These are phyloP conservation scores for Kentomonas sorsogonicus DNA, from an alignment of 208 protist species.

Conservation along the genomic window DNA sequence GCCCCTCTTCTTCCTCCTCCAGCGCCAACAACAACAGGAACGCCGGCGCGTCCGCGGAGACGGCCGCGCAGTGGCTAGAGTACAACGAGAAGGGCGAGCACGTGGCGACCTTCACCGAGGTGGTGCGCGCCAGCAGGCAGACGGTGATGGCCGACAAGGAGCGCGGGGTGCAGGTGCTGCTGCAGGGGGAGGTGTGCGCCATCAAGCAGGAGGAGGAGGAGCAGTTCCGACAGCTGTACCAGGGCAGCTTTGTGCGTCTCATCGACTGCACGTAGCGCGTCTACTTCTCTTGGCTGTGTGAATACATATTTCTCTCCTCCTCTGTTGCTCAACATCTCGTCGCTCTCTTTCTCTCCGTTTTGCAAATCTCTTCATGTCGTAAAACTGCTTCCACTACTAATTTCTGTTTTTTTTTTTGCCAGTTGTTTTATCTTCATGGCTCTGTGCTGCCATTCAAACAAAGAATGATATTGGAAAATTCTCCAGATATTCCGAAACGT, in stretches of 20 bases:
- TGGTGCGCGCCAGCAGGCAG: conserved; percentile 22
- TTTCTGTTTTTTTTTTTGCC: no score
- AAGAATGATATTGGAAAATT: no score
- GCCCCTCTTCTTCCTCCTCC: no score
- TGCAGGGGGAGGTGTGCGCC: conserved; percentile 47
- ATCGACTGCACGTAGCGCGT: conserved; percentile 56
- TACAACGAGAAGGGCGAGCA: conserved; percentile 26
- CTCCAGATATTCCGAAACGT: no score
- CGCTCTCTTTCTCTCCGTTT: no score
- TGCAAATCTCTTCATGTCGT: no score
- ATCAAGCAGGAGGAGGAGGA: conserved; percentile 38
- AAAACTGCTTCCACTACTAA: no score
- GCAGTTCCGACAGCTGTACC: conserved; percentile 63
- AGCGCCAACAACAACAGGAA: neutral
- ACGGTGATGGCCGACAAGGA: conserved; percentile 38
- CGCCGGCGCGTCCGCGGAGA: neutral
- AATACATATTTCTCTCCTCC: neutral
- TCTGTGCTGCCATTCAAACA: no score
- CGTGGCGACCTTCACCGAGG: conserved; percentile 37
- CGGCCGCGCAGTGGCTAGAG: conserved; percentile 37
- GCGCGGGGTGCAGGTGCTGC: conserved; percentile 42
- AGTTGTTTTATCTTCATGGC: no score
- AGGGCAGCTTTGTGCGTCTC: conserved; percentile 45
- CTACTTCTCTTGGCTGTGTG: neutral
- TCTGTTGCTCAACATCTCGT: neutral